phyloP scores from a whole-genome alignment of 768 basidiomycete genomes.

The Tephrocybe sp. region DNA sequence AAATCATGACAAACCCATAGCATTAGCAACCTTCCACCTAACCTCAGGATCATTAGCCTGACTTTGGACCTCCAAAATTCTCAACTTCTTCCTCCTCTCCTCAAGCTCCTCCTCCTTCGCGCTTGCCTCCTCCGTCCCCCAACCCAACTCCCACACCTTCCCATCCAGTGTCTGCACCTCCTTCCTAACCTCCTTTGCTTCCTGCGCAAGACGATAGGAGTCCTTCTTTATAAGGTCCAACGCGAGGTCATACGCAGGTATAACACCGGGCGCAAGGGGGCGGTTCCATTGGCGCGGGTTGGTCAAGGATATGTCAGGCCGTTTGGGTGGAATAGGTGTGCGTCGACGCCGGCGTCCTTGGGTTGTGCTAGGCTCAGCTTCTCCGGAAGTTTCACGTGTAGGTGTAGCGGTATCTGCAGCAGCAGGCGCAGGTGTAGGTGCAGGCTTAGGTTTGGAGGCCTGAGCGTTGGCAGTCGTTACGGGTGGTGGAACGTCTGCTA shows the following conservation, averaged over 20 bases:
- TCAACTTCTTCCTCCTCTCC: constrained; percentile 43
- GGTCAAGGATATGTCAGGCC: constrained; percentile 50
- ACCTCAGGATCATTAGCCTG: constrained; percentile 82
- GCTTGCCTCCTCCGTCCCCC: constrained; percentile 25
- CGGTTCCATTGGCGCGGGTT: constrained; percentile 61
- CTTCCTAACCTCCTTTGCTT: constrained; percentile 37
- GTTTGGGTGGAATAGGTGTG: constrained; percentile 23
- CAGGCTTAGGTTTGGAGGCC: not conserved
- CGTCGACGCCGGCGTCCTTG: constrained; percentile 30
- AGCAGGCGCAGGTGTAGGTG: not conserved
- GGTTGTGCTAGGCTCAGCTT: constrained; percentile 15
- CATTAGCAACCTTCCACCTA: constrained; percentile 75
- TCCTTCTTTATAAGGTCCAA: constrained; percentile 67
- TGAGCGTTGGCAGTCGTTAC: constrained; percentile 6
- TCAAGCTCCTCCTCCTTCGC: constrained; percentile 37
- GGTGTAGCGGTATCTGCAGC: too few species aligned
- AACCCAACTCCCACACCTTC: constrained; percentile 23
- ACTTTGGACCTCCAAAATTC: constrained; percentile 74
- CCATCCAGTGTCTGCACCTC: constrained; percentile 22
- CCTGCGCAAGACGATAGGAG: constrained; percentile 43
- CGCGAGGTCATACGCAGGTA: constrained; percentile 86
- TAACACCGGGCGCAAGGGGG: constrained; percentile 56
- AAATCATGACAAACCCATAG: constrained; percentile 56
- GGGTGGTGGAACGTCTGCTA: constrained; percentile 11
- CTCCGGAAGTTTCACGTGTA: constrained; percentile 1